Conservation (phyloP, 768 basidiomycete species). For the Mycena crocata region DNA sequence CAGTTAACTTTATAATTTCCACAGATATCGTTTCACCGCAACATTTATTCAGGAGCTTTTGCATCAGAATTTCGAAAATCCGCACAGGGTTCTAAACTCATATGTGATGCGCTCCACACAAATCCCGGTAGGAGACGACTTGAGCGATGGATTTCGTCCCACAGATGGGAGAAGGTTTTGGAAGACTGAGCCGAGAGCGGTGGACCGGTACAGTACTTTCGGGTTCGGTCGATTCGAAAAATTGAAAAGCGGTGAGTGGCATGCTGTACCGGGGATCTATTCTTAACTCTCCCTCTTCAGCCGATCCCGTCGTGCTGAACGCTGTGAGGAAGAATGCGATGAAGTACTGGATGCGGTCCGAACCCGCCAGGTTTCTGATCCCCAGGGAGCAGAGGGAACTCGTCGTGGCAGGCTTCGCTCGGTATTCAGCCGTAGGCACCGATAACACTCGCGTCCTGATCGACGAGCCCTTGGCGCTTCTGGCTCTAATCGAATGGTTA, state of each 20-base stretch:
- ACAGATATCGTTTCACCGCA: no score
- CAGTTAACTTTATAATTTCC: no score
- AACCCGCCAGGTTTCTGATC: neutral
- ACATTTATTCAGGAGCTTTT: no score
- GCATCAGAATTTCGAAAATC: no score
- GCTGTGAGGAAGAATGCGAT: neutral
- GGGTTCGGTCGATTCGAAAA: neutral
- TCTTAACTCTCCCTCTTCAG: neutral
- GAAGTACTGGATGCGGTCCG: neutral
- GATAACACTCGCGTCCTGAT: neutral
- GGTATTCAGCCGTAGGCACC: neutral
- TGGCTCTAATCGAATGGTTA: neutral
- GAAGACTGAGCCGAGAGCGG: neutral
- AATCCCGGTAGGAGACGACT: neutral
- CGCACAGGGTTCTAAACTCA: no score
- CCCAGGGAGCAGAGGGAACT: neutral
- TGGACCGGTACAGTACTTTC: neutral
- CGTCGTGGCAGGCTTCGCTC: neutral
- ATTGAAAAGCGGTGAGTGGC: no score
- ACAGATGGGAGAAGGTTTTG: neutral
- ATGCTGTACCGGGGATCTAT: neutral
- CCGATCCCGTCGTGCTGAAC: neutral
- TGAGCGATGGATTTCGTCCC: neutral
- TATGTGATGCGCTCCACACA: neutral
- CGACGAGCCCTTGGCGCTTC: constrained; percentile 4